Evolutionary conservation across 2,329 filamentous ascomycete species (phyloP), one percentile per base, ranked within the genome.

Genomic region (Colletotrichum limetticola): DNA sequence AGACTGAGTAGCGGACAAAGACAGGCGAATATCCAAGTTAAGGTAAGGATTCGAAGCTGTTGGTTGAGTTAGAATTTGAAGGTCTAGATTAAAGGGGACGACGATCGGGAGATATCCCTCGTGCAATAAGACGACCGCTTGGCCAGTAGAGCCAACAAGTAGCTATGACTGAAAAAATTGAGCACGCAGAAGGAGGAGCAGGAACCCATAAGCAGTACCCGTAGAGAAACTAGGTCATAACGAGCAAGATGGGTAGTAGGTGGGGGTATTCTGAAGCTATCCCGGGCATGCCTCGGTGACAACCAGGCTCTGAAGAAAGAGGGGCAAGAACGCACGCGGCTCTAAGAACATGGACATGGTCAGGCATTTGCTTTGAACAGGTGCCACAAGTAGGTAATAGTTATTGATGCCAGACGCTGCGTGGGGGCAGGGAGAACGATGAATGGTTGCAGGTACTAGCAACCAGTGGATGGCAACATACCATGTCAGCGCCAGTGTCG

Each of bases 251-350:
- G 71, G 66, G 46, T 42, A 55, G 53, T 32, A 46, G 28, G 57
- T 55, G 70, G 68, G 71, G 68, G 61, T 22, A 63, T 62, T 28
- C 58, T 72, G 68, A 74, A 67, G 71, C 52, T 72, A 74, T 74
- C 68, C 67, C 62, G 62, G 58, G 37, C 57, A 28, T 61, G 68
- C 61, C 63, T 67, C 68, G 56, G 66, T 66, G 71, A 66, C 68
- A 42, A 35, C 61, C 57, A 68, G 52, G 57, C 52, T 35, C 32
- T 62, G 49, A 52, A 49, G 57, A 56, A 63, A 53, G 68, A 22
- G 53, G 49, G 30, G 19, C 37, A 53, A 30, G 28, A 60, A 42
- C 46, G 52, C 62, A 63, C 26, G 32, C 30, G 32, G 42, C 67
- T 53, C 60, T 37, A 24, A 26, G 32, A 14, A 61, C 58, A 63